Base-by-base conservation (phyloP, 371 early-diverging fungal genomes). In the Rhizopus sp. region DNA sequence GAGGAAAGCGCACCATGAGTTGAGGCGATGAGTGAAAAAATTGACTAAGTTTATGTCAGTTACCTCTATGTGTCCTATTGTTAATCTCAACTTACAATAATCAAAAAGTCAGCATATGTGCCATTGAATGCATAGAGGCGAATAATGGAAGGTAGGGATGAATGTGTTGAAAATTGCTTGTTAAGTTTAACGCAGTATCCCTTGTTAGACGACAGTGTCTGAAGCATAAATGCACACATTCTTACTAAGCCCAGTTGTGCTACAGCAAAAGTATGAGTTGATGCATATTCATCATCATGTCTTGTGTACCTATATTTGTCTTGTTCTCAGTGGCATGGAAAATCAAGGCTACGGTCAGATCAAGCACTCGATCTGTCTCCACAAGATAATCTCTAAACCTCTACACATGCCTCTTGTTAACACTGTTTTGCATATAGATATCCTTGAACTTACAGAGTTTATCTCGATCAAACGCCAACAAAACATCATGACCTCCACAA, bases 381-480 rank as follows among this genome's bases (percentile, higher is more conserved):
- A 88, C 66, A 7, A 89, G 66, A 55, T 88, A 86, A 23, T 73
- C 75, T 45, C 78, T 79, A 66, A 92, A 92, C 42, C 86, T 82
- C 83, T 85, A n/a, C 29, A 29, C 13, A 57, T 17, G 39, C 0
- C 13, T 30, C 8, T 53, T 13, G 29, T 53, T 53, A 30, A 29
- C 8, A 39, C 16, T 34, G 3, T 16, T 32, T 7, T 2, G 38
- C 6, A 37, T 23, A 37, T 37, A 10, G 38, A 5, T 6, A 5
- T 37, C 38, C 13, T 37, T 37, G 38, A 37, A 53, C 58, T 55
- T 73, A 88, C 90, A 73, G 84, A 77, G 63, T 94, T 95, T 53
- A 75, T 70, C 52, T 93, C 92, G 45, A 93, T 54, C 8, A 91
- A 65, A 64, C 85, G 81, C 95, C 95, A 95, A 50, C 91, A 88